Conservation (phyloP, 352 stramenopile genomes). For the Phytophthora gonapodyides region DNA sequence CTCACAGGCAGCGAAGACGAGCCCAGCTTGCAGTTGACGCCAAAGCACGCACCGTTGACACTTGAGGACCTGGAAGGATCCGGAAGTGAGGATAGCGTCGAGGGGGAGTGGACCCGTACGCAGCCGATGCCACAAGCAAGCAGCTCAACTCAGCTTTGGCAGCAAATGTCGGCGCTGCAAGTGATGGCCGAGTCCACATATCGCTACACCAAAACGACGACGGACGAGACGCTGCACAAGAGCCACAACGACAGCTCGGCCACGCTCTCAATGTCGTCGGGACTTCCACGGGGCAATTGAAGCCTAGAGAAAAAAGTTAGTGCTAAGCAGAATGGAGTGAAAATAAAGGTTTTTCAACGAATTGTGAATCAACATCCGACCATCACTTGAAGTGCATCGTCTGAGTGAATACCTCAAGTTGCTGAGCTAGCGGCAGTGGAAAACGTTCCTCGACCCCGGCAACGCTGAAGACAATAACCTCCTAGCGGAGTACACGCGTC, state of each 20-base stretch:
- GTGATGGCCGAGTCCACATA: conserved; percentile 36
- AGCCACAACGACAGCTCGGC: conserved; percentile 14
- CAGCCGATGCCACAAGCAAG: neutral
- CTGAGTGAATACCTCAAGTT: too few species aligned
- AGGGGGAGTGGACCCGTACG: neutral
- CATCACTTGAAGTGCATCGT: too few species aligned
- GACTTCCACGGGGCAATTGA: neutral
- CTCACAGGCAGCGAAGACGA: conserved; percentile 23
- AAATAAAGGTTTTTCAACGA: too few species aligned
- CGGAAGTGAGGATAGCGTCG: conserved; percentile 1
- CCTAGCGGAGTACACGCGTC: too few species aligned
- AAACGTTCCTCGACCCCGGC: too few species aligned
- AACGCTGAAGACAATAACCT: too few species aligned
- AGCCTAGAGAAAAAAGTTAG: too few species aligned
- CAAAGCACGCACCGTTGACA: conserved; percentile 16
- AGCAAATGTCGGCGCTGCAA: conserved; percentile 31
- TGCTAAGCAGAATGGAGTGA: too few species aligned
- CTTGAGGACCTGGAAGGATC: conserved; percentile 20
- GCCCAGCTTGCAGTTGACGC: conserved; percentile 4
- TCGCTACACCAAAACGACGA: conserved; percentile 31
- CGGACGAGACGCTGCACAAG: conserved; percentile 21
- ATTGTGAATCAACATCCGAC: too few species aligned
- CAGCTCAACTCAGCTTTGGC: conserved; percentile 22
- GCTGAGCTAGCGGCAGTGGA: too few species aligned
- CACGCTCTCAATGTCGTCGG: neutral